A percentile compares a stretch with the other conserved stretches of the same genome.
These are phyloP conservation scores for Exserohilum rostratum DNA, from an alignment of 2,329 filamentous ascomycete genomes.

Conservation along the genomic window DNA sequence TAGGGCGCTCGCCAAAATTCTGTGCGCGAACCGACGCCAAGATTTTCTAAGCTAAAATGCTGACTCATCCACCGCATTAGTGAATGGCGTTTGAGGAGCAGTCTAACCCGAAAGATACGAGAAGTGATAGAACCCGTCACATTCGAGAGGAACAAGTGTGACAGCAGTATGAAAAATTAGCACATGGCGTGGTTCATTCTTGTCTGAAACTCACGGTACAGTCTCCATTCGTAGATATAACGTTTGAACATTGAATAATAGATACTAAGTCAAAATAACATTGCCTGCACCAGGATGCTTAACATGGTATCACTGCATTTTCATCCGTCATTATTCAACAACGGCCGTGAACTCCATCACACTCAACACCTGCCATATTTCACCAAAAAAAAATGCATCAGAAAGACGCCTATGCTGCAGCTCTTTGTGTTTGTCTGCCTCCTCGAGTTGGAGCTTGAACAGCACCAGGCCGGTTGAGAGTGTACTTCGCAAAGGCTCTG, in stretches of 20 bases:
- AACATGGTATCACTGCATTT: constrained; percentile 26
- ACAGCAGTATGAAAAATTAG: too few relatives aligned
- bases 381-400: neutral
- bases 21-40: constrained; percentile 25
- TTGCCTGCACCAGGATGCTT: neutral
- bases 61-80: neutral
- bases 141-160: neutral
- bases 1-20: constrained; percentile 14
- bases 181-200: too few relatives aligned
- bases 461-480: constrained; percentile 54
- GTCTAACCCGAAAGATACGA: too few relatives aligned
- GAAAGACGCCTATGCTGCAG: constrained; percentile 29
- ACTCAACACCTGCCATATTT: constrained; percentile 7
- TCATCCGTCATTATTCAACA: constrained; percentile 9
- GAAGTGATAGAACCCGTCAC: neutral
- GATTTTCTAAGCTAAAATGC: constrained; percentile 20
- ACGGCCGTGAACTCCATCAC: constrained; percentile 3
- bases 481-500: constrained; percentile 94
- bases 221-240: too few relatives aligned
- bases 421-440: constrained; percentile 37
- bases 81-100: neutral
- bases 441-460: constrained; percentile 37
- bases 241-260: neutral
- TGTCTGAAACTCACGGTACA: too few relatives aligned
- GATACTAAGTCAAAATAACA: neutral